Evolutionary conservation across 345 rosid species (phyloP), one percentile per base, ranked within the genome.

Genomic region (rapeseed (Brassica napus)): DNA sequence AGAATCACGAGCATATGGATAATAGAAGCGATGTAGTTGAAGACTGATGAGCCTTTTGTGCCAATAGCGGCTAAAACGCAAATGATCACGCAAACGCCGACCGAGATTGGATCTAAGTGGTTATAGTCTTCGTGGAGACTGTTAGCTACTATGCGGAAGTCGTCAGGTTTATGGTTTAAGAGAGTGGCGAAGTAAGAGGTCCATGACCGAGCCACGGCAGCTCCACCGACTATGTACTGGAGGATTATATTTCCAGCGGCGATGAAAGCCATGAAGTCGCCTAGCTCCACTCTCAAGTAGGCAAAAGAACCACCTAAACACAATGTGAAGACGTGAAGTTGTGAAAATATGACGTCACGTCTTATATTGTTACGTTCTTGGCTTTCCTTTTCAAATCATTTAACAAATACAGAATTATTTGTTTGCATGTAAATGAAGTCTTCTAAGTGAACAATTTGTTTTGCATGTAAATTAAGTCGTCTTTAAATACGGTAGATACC

Each of bases 131-230:
- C 85, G 2, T 89, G 76, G 31, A 91, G 85, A 14, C 79, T 80
- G 34, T 79, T 74, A 15, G 60, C 90, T 37, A 86, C 52, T 60
- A 94, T 85, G 35, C 90, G 87, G 83, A 94, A 89, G 49, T 88
- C 90, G 0, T 86, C 86, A 0, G 98, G 92, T 1, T 85, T n/a
- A 37, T 86, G 87, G 87, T 91, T 89, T 75, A 86, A 82, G 54
- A 92, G 93, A 26, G 97, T 91, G 74, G 97, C 97, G 59, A 92
- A 88, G 81, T 92, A 94, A 35, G 94, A 91, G 14, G 97, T 92
- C 93, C 97, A 94, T 1, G 97, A 74, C 9, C 97, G 81, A 4
- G 98, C 83, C 49, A 94, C 95, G 0, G 97, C 97, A 0, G 95
- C 98, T 3, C 93, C 89, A 0, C 91, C 86, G 4, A 92, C 85